Evolutionary conservation across 2,329 filamentous ascomycete genomes (phyloP), one percentile per base, ranked within the genome.

Genomic region (Aspergillus sp.): DNA sequence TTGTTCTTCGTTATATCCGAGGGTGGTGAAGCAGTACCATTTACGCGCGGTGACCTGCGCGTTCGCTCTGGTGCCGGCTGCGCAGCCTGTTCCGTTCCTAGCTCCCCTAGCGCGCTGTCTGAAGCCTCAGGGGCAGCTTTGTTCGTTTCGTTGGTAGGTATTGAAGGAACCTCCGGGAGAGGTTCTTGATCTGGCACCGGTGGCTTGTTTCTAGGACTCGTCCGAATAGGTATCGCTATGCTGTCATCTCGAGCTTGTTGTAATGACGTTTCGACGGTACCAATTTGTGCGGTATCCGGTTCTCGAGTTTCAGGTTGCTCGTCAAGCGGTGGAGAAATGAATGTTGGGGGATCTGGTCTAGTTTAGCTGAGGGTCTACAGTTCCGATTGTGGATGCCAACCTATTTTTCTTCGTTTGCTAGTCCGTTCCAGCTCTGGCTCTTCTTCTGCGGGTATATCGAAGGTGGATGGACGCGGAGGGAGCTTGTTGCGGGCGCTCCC

Each of bases 371-470:
- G 12, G 4, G 21, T 15, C 27, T 19, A 27, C 21, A 44, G 33
- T 23, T 11, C 3, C 4, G 21, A 21, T 17, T 14, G 12, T 8
- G 1, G 9, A 19, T n/a, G 68, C 72, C 12, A 54, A 75, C 73
- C 66, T 39, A 72, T 64, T 58, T 64, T 73, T 62, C 72, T 68
- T 51, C 71, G 62, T 60, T 75, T 75, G 27, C 60, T 68, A 56
- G 67, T 71, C 41, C 66, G 68, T 11, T 56, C 62, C 37, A 65
- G 62, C 25, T 69, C 65, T 14, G 63, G 53, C 21, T 62, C 59
- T 31, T 71, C 69, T 21, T 77, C 72, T 4, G 63, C 62, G 2
- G 72, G 71, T 55, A 75, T 68, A 50, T 76, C 74, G 52, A 73
- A 76, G 35, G 70, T 65, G 15, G 73, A 74, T 15, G 68, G 69